Evolutionary conservation across 225 moss, liverwort and hornwort species (phyloP).

Genomic region (Pleurozium schreberi): DNA sequence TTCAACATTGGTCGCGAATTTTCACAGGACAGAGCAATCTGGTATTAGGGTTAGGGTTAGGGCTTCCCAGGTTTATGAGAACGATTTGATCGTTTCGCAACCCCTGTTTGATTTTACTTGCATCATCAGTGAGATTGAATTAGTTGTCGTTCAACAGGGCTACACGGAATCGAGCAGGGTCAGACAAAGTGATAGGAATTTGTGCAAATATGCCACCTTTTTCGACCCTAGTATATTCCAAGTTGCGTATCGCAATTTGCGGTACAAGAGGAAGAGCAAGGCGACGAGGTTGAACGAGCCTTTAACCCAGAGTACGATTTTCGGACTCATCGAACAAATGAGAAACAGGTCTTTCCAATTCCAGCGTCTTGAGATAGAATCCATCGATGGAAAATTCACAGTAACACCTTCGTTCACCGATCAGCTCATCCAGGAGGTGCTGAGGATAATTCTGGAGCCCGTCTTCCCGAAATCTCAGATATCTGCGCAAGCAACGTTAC

Average conservation of each 20-base stretch:
- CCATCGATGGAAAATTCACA: neutral
- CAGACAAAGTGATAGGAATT: neutral
- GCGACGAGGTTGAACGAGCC: neutral
- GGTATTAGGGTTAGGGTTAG: conserved; percentile 4
- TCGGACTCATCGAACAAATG: conserved; percentile 36
- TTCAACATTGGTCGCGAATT: neutral
- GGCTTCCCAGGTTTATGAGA: neutral
- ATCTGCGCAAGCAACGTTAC: conserved; percentile 28
- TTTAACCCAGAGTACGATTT: neutral
- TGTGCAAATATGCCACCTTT: conserved; percentile 29
- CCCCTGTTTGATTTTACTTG: neutral
- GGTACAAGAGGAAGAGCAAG: conserved; percentile 1
- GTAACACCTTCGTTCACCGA: conserved; percentile 10
- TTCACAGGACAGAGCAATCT: neutral
- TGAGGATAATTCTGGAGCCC: conserved; percentile 25
- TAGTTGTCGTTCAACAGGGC: neutral
- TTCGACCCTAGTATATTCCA: conserved; percentile 25
- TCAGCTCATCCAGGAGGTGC: conserved; percentile 29
- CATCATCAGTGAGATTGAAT: neutral
- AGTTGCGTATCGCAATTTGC: conserved; percentile 22
- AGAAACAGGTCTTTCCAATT: conserved; percentile 55
- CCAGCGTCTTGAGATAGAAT: conserved; percentile 1
- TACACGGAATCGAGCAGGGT: neutral
- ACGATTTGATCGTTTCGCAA: neutral
- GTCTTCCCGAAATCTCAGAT: conserved; percentile 5